phyloP scores from a whole-genome alignment of 1,284 basidiomycete genomes.

The Mixia osmundae region DNA sequence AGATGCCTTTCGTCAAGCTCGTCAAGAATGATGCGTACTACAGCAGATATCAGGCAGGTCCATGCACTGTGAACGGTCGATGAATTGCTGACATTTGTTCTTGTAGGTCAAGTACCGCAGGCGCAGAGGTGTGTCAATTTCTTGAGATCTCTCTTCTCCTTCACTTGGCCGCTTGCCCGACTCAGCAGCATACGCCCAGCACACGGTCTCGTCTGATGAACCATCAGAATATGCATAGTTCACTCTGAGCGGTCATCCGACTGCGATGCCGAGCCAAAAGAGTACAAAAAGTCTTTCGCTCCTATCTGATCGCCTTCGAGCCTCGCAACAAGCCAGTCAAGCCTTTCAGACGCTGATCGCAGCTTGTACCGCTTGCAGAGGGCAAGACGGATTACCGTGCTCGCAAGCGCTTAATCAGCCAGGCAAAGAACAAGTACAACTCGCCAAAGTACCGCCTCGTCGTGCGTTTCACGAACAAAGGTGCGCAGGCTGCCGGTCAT shows the following conservation, averaged over 20 bases:
- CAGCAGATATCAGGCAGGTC: slow-evolving; percentile 68
- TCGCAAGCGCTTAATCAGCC: slow-evolving; percentile 79
- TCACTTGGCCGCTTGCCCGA: neutral
- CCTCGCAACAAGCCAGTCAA: neutral
- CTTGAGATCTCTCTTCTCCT: neutral
- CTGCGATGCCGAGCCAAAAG: neutral
- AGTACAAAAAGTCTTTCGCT: slow-evolving; percentile 10
- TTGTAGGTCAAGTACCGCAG: slow-evolving; percentile 73
- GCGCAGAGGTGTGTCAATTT: slow-evolving; percentile 12
- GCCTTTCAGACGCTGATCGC: neutral
- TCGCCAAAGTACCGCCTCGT: slow-evolving; percentile 96
- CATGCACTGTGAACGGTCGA: neutral
- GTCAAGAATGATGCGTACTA: slow-evolving; percentile 58
- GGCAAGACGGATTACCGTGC: slow-evolving; percentile 99
- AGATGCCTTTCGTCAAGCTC: slow-evolving; percentile 31
- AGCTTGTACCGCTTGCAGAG: slow-evolving; percentile 29
- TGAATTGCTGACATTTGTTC: slow-evolving; percentile 36
- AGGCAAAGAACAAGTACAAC: slow-evolving; percentile 99
- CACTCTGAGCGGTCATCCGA: slow-evolving; percentile 4
- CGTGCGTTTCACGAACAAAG: slow-evolving; percentile 40
- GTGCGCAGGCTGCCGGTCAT: slow-evolving; percentile 15
- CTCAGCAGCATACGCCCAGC: neutral
- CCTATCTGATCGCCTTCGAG: slow-evolving; percentile 9
- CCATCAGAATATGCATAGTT: slow-evolving; percentile 9
- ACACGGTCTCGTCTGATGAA: neutral